Base-by-base conservation (phyloP, 2,329 filamentous ascomycete species). In the Exophiala sideris region DNA sequence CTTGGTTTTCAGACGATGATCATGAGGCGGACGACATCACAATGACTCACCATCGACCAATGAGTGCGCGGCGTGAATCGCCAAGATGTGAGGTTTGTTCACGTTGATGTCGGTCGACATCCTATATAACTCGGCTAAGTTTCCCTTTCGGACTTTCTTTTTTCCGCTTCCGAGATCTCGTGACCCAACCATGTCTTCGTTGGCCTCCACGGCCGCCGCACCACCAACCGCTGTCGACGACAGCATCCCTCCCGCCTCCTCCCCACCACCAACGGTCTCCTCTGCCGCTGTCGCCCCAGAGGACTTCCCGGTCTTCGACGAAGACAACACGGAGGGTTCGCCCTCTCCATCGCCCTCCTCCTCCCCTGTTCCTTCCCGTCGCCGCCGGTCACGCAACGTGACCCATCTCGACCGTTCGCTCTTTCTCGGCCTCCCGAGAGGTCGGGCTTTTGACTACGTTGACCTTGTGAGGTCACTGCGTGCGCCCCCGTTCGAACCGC, bases 231-330 rank as follows among this genome's bases (percentile, higher is more conserved):
- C 42, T 39, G 51, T 24, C 16, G 6, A 21, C 24, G 36, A 38
- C 32, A 39, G 40, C 41, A 46, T 45, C 45, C 47, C 48, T 11
- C 32, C 45, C 47, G 32, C 47, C 33, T 41, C 52, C 34, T n/a
- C 47, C 45, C 36, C 38, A 32, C 32, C 42, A 41, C 35, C 46
- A 14, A 38, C 45, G 12, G 24, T 12, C 52, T 21, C 36, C 50
- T 32, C 33, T 45, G 32, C 48, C 46, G 48, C 47, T 41, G 38
- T 48, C 50, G 50, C 39, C 36, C 12, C 45, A 45, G 55, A 58
- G 41, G 38, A 45, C 32, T 60, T 60, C 36, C 58, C 58, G 9
- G 55, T 58, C 33, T 56, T 60, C 47, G 52, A 58, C 24, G 58
- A 60, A 40, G 52, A 50, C 40, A 35, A 16, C 24, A 32, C 41